phyloP scores from a whole-genome alignment of 2,329 filamentous ascomycete genomes.

The Curvularia sp. region DNA sequence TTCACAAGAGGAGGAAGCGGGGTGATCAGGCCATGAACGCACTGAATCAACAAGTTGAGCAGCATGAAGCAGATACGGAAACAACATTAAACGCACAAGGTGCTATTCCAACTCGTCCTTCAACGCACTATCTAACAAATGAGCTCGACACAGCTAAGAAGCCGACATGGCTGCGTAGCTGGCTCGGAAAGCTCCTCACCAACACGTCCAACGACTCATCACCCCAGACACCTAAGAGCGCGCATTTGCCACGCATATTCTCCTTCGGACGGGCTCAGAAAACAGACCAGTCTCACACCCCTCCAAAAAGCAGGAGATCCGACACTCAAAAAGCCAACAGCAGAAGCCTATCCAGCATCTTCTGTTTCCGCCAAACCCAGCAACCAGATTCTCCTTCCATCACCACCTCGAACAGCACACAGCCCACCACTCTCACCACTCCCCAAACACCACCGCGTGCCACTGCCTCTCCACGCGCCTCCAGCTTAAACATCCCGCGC shows the following conservation, averaged over 20 bases:
- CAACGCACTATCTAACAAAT: background rate
- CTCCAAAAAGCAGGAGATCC: background rate
- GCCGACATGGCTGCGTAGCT: background rate
- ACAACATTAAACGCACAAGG: background rate
- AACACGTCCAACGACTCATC: background rate
- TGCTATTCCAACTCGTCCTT: background rate
- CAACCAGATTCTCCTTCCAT: background rate
- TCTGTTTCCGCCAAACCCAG: background rate
- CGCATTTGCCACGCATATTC: background rate
- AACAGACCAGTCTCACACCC: background rate
- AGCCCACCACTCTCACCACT: background rate
- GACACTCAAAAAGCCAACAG: no score
- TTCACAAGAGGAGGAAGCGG: background rate
- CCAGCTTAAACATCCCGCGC: background rate
- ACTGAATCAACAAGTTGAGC: background rate
- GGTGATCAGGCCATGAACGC: background rate
- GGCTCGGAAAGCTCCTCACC: background rate
- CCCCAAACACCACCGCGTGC: background rate
- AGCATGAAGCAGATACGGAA: background rate
- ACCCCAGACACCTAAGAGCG: background rate
- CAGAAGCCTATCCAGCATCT: background rate
- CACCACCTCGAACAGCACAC: background rate
- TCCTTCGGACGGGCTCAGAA: background rate
- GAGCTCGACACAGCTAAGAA: background rate
- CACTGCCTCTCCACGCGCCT: background rate